These are phyloP conservation scores for Phytopythium ostracodes DNA, from an alignment of 352 stramenopile genomes.

Conservation along the genomic window DNA sequence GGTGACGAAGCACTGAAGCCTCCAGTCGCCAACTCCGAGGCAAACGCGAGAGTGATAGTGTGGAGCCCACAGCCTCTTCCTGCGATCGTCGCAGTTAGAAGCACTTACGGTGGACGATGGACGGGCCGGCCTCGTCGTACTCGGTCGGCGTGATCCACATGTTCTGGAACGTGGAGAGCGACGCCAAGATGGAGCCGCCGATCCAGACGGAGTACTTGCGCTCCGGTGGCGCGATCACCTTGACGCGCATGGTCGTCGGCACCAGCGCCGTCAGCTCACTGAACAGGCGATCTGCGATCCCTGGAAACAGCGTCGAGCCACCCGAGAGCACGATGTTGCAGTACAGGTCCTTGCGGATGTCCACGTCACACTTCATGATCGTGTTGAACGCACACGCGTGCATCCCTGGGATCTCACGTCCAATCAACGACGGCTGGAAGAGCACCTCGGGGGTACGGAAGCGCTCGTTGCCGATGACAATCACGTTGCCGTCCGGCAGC, in stretches of 20 bases:
- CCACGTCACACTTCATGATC: constrained; percentile 91
- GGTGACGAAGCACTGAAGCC: constrained; percentile 1
- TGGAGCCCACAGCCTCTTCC: background rate
- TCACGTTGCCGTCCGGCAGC: constrained; percentile 97
- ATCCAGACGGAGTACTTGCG: constrained; percentile 98
- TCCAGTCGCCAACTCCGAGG: background rate
- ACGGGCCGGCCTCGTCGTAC: background rate
- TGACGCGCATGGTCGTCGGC: constrained; percentile 94
- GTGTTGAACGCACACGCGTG: constrained; percentile 78
- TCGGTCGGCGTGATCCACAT: constrained; percentile 5
- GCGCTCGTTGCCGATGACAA: constrained; percentile 96
- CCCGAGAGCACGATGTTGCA: constrained; percentile 96
- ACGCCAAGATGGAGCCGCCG: constrained; percentile 89
- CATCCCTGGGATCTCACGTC: constrained; percentile 75
- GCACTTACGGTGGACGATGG: constrained; percentile 8
- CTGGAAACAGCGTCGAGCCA: constrained; percentile 95
- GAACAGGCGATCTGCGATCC: constrained; percentile 92
- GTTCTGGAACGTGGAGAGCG: constrained; percentile 4
- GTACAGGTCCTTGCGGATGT: constrained; percentile 94
- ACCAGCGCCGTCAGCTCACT: constrained; percentile 90
- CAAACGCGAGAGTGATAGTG: too few species aligned
- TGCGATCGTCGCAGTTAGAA: too few species aligned
- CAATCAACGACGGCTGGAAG: constrained; percentile 94
- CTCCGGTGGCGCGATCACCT: constrained; percentile 92
- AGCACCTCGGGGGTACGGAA: constrained; percentile 95